Evolutionary conservation across 768 basidiomycete genomes (phyloP), one percentile per base, ranked within the genome.

Genomic region (Kockovaella imperatae): DNA sequence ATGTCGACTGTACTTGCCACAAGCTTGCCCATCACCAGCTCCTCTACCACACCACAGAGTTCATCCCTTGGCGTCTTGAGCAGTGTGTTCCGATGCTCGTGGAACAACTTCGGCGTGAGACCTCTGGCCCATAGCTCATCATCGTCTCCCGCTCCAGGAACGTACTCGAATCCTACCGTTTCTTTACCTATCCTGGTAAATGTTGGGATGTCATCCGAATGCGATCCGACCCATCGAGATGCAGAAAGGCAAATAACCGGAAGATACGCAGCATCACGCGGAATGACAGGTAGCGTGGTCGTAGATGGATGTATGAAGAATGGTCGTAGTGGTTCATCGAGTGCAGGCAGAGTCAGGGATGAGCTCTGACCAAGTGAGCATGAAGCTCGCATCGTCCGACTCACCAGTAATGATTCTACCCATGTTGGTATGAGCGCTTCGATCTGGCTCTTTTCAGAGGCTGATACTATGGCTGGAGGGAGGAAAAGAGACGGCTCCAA

Each of bases 111-210:
- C 0, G 90, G 84, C 1, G 81, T 86, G 46, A 93, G 72, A 3
- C 87, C 87, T 79, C 79, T 79, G 24, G 82, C 78, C 89, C 88
- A 91, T 4, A 84, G 74, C 69, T 95, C 90, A 62, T 91, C 87
- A 60, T 97, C 93, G 60, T 96, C 93, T 0, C 90, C 93, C 0
- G 86, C 87, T 1, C 93, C 93, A 68, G 93, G 90, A 6, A 96
- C 79, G 65, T 96, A 96, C 18, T 81, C 75, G 64, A 83, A 95
- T 0, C 86, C 86, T 50, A 84, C 82, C 1, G 78, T 47, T 5
- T 80, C 47, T 13, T 49, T 50, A 13, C 32, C 46, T 1, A 62
- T 25, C 43, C 51, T 49, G 17, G 62, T 66, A 0, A 57, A 48
- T 2, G 49, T 32, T 3, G 66, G 66, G 3, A 66, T 53, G 5